Conservation (phyloP, 768 basidiomycete species). For the Lactarius evosmus region DNA sequence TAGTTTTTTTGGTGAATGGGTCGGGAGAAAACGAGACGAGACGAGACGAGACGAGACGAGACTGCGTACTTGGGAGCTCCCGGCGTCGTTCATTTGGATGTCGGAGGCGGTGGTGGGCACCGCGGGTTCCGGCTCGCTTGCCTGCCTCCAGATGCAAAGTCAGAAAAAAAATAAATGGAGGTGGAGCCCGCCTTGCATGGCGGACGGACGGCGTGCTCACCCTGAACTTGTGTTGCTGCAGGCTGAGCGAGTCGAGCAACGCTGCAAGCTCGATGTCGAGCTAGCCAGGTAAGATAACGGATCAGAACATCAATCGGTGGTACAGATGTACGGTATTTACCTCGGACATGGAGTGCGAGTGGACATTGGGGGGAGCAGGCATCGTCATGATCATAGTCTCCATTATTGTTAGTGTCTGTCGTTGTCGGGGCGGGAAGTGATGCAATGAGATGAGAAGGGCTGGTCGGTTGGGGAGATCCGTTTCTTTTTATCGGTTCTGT, state of each 20-base stretch:
- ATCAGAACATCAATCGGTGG: neutral
- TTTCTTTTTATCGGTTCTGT: slow-evolving; percentile 15
- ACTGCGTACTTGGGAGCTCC: slow-evolving; percentile 23
- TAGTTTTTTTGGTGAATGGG: too few species aligned
- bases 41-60: neutral
- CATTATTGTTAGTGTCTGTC: slow-evolving; percentile 11
- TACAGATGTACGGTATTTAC: neutral
- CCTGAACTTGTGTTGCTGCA: slow-evolving; percentile 24
- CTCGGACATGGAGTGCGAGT: slow-evolving; percentile 24
- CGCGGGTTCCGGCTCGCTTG: slow-evolving; percentile 21
- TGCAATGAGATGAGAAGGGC: too few species aligned
- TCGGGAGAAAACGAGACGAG: neutral
- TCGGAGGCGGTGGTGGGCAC: slow-evolving; percentile 18
- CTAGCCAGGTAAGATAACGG: slow-evolving; percentile 6
- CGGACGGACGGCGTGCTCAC: slow-evolving; percentile 14
- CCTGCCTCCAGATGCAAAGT: slow-evolving; percentile 26
- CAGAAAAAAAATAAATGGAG: too few species aligned
- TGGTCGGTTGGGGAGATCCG: neutral
- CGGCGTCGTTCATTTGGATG: slow-evolving; percentile 28
- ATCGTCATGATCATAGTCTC: slow-evolving; percentile 27
- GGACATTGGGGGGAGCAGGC: slow-evolving; percentile 15
- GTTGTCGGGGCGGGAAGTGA: neutral
- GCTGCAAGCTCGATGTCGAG: slow-evolving; percentile 26
- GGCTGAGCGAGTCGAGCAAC: slow-evolving; percentile 25
- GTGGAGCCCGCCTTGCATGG: neutral